phyloP scores from a whole-genome alignment of 768 basidiomycete species.

The Hirschioporus abietinus region DNA sequence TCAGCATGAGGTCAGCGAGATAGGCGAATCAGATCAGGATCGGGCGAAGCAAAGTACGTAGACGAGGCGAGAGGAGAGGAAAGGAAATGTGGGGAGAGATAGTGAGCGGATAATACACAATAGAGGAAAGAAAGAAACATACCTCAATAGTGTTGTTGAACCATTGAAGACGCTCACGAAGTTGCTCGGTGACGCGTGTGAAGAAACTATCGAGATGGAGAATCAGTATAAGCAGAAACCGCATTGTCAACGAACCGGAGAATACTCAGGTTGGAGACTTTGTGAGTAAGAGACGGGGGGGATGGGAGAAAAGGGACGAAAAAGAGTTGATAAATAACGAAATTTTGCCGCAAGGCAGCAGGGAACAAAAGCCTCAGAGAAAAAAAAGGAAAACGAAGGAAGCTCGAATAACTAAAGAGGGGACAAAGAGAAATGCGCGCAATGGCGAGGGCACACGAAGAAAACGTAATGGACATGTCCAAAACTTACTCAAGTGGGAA shows the following conservation, averaged over 20 bases:
- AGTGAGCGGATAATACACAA: not conserved
- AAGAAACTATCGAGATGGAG: constrained; percentile 49
- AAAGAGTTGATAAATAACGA: not conserved
- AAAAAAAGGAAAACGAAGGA: not conserved
- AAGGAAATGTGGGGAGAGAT: not conserved
- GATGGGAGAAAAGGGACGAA: constrained; percentile 6
- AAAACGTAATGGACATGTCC: not conserved
- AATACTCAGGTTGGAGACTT: not conserved
- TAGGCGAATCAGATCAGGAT: not conserved
- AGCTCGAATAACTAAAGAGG: too few relatives aligned
- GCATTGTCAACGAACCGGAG: not conserved
- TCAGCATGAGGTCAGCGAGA: not conserved
- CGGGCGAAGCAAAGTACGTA: not conserved
- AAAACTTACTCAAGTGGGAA: constrained; percentile 73
- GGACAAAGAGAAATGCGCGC: not conserved
- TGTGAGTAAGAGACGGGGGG: too few relatives aligned
- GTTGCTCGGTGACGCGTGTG: constrained; percentile 62
- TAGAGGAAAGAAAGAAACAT: constrained; percentile 11
- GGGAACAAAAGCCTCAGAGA: not conserved
- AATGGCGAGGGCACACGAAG: not conserved
- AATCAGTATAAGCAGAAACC: constrained; percentile 2
- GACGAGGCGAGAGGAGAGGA: constrained; percentile 14
- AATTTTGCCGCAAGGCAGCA: not conserved
- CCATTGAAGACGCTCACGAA: constrained; percentile 68
- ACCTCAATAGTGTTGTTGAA: constrained; percentile 82